Evolutionary conservation across 2,329 filamentous ascomycete genomes (phyloP), one percentile per base, ranked within the genome.

Genomic region (Drechslerella dactyloides): DNA sequence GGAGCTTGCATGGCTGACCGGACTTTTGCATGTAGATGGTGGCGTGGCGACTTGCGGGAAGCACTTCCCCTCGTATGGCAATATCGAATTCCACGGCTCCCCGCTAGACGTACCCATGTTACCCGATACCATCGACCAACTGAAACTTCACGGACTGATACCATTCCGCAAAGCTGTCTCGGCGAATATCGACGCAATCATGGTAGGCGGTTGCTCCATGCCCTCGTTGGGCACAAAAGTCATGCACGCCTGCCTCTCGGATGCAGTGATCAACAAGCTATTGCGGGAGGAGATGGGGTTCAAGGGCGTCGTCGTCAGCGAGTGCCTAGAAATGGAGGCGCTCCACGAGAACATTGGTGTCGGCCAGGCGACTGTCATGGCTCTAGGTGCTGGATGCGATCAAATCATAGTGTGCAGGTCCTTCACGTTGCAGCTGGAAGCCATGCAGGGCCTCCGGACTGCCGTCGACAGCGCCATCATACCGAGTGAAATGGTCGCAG

Each of bases 271-370:
- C 1, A 90, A 96, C 77, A 91, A 94, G 68, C 55, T 76, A 52
- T 57, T 77, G 51, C 75, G 76, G 42, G 74, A 76, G 44, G 75
- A 77, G 40, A 73, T 77, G 50, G 75, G 75, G 33, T 76, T 76
- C 57, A 75, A 76, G 35, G 75, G 76, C 3, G 75, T 77, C 40
- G 75, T 75, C 19, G 65, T 77, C 35, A 97, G 93, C 0, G 93
- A 97, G 78, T 97, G 93, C 75, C 82, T 97, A 6, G 93, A 97
- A 79, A 97, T 97, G 93, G 93, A 97, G 77, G 92, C 93, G 0
- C 84, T 97, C 7, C 94, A 91, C 74, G 91, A 96, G 78, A 96
- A 97, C 76, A 94, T 97, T 55, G 93, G 93, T n/a, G 92, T 99
- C 17, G 92, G 93, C 75, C 93, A 94, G 44, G 94, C 94, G 11